Percentiles rank a stretch among this genome's conserved stretches.
These are phyloP conservation scores for Podospora pseudopauciseta DNA, from an alignment of 495 filamentous ascomycete species.

Conservation along the genomic window DNA sequence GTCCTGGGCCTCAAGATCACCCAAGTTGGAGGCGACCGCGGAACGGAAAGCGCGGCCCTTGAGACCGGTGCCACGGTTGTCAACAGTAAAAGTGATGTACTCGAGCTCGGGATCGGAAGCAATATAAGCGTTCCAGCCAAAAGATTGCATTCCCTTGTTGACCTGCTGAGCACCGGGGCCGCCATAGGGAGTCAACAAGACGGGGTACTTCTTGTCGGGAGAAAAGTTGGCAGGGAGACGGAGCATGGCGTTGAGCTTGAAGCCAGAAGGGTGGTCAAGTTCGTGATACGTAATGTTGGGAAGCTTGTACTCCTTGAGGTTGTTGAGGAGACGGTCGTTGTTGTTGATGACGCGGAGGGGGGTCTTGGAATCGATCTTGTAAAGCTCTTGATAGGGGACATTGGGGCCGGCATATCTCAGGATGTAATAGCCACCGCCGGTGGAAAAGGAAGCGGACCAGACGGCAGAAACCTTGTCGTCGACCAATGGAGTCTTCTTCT, in stretches of 20 bases:
- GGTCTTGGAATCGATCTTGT: conserved; percentile 41
- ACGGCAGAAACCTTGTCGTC: conserved; percentile 46
- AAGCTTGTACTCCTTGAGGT: conserved; percentile 47
- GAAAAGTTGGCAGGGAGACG: conserved; percentile 50
- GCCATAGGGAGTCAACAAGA: conserved; percentile 54
- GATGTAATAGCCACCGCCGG: conserved; percentile 51
- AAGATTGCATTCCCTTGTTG: conserved; percentile 39
- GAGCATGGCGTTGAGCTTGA: conserved; percentile 47
- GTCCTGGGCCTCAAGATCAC: conserved; percentile 52
- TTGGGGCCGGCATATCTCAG: conserved; percentile 54
- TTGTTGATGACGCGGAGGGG: conserved; percentile 48
- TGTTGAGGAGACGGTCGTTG: conserved; percentile 45
- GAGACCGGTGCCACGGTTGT: conserved; percentile 55
- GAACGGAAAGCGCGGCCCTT: conserved; percentile 52
- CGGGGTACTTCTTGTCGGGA: conserved; percentile 52
- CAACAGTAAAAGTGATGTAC: conserved; percentile 54
- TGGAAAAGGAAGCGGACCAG: conserved; percentile 55
- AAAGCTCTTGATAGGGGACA: conserved; percentile 55
- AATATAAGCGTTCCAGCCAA: conserved; percentile 52
- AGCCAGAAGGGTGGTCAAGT: conserved; percentile 46
- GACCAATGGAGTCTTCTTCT: conserved; percentile 48
- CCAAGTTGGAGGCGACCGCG: conserved; percentile 45
- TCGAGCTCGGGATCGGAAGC: conserved; percentile 55
- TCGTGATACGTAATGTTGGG: conserved; percentile 49
- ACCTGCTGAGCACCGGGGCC: conserved; percentile 53